Base-by-base conservation (phyloP, 2,329 filamentous ascomycete species). In the Fusarium irregulare region DNA sequence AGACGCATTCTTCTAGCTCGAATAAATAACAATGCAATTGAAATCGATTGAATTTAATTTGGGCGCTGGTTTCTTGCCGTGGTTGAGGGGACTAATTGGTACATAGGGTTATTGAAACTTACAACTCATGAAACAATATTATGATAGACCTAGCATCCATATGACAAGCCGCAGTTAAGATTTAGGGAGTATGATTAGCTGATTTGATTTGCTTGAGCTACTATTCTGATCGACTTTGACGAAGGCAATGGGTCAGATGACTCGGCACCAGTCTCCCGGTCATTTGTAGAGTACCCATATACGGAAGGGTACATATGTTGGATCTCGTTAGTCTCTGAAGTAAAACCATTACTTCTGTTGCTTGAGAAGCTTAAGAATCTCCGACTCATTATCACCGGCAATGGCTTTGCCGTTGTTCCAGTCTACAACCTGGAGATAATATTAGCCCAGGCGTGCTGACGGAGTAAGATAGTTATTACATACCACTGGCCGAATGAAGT, bases 321-420 rank as follows among this genome's bases (percentile, higher is more conserved):
- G 18, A 12, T 37, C n/a, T 56, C 44, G 55, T 66, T 64, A 64
- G 72, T 61, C 60, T 49, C 25, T 56, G 53, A 66, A 56, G 51
- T 49, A 46, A 53, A 40, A 40, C 14, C 32, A 32, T 71, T 77
- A 78, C 65, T 82, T 83, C 57, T 89, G 79, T 60, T 87, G 84
- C 62, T 89, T 87, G 55, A 98, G 81, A 80, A 97, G 85, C 81
- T 92, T 93, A 77, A 97, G 81, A 66, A 98, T 98, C 83, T 95
- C 92, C 18, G 93, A 97, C 83, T 97, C 91, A 70, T 92, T 90
- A 53, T 92, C 93, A 21, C 93, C 93, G 27, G 88, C 83, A 82
- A 92, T 84, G 48, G 91, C 95, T 79, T 89, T 92, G 70, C 94
- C 96, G 79, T 95, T 94, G 78, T 92, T 93, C 96, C 96, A 98